Evolutionary conservation across 306 rosid genomes (phyloP), one percentile per base, ranked within the genome.

Genomic region (Prinsepia uniflora): DNA sequence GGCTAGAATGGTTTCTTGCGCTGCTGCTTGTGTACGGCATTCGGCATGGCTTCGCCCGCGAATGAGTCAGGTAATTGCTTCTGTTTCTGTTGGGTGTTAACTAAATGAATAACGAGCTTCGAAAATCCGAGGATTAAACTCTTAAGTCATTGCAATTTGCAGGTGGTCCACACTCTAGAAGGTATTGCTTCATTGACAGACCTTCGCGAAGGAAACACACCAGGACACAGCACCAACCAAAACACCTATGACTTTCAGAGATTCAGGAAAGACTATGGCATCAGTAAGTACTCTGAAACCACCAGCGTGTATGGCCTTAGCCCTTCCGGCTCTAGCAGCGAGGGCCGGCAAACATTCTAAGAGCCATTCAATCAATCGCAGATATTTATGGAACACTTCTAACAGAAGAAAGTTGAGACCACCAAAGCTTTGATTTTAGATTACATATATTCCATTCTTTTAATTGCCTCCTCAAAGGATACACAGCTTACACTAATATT

Each of bases 91-190:
- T n/a, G 17, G 17, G 22, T 52, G 57, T 52, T 52, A 9, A n/a
- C 18, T 46, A 9, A 72, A 40, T 52, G 39, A 39, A 74, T 30
- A 30, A 1, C 36, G 36, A 30, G 36, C 36, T 30, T 15, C 20
- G 12, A 56, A 39, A 45, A 22, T 68, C 63, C 44, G 36, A 55
- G 17, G 45, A 54, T 15, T 53, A 61, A 3, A 79, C 57, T 36
- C 36, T 24, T 41, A 74, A 65, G 42, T 40, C 13, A 62, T 30
- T 30, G 36, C 36, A 30, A 30, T 30, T 3, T 30, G 72, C 81
- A 81, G 86, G 68, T 81, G 43, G 88, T 70, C 74, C 82, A 82
- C n/a, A 79, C 85, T 24, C 75, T 86, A 74, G 88, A 84, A 75
- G 86, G 88, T 68, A 64, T 72, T 52, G 46, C 84, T 75, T 81